Percentiles rank a stretch among this genome's conserved stretches.
Evolutionary conservation across 2,329 filamentous ascomycete species (phyloP).

Genomic region (Trichoderma oligosporum): DNA sequence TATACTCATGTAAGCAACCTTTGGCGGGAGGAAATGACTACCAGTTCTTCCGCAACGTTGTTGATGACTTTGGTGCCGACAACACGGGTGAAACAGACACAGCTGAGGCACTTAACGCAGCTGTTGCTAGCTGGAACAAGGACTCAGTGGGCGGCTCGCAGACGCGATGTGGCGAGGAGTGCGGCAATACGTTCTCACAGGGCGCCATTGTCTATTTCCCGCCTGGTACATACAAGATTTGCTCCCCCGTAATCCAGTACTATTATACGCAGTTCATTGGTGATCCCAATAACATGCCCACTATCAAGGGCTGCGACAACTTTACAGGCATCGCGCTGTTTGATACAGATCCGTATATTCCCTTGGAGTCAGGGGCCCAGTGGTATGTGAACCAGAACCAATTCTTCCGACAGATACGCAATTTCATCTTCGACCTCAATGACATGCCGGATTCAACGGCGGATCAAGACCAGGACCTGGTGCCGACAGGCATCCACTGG

Average conservation of each 20-base stretch:
- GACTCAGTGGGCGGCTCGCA: not conserved
- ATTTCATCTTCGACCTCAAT: constrained; percentile 74
- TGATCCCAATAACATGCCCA: constrained; percentile 67
- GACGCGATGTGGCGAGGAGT: not conserved
- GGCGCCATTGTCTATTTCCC: constrained; percentile 28
- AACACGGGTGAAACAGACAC: too few relatives aligned
- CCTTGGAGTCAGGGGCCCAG: constrained; percentile 44
- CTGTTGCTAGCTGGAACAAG: too few relatives aligned
- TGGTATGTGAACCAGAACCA: constrained; percentile 80
- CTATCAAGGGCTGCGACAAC: constrained; percentile 65
- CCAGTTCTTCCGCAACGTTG: too few relatives aligned
- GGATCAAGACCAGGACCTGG: constrained; percentile 35
- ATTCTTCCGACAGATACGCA: constrained; percentile 79
- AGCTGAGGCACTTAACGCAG: too few relatives aligned
- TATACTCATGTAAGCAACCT: too few relatives aligned
- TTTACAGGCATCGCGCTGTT: constrained; percentile 87
- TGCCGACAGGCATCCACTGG: constrained; percentile 69
- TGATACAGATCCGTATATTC: constrained; percentile 79
- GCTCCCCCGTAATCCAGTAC: constrained; percentile 16
- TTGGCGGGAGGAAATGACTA: too few relatives aligned
- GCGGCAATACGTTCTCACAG: not conserved
- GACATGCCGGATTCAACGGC: constrained; percentile 51
- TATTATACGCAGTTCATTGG: constrained; percentile 26
- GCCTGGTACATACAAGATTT: constrained; percentile 24
- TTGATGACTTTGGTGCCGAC: too few relatives aligned